Percentiles rank a stretch among this genome's conserved stretches.
These are phyloP conservation scores for Picea abies DNA, from an alignment of 83 land plant genomes.

Conservation along the genomic window DNA sequence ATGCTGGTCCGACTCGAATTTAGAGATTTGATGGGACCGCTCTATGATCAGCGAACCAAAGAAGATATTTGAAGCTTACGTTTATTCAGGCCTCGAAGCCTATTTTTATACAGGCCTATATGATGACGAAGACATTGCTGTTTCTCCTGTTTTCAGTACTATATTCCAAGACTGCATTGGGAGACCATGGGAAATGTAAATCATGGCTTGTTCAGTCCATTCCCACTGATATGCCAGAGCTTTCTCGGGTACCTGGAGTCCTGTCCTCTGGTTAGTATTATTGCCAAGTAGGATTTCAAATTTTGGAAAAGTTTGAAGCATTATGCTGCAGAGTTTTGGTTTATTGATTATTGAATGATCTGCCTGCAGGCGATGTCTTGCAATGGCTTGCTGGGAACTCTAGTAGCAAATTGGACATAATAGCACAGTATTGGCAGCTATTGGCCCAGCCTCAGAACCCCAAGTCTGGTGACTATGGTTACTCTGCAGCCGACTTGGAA, in stretches of 20 bases:
- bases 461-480: conserved; percentile 84
- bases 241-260: conserved; percentile 69
- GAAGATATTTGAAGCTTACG: no score
- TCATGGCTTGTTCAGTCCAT: conserved; percentile 91
- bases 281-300: no score
- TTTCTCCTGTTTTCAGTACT: no score
- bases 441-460: conserved; percentile 61
- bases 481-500: conserved; percentile 61
- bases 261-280: conserved; percentile 56
- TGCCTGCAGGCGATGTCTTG: conserved; percentile 64
- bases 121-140: no score
- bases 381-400: conserved; percentile 87
- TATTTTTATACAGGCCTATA: no score
- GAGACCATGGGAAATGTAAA: conserved; percentile 38
- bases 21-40: no score
- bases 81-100: no score
- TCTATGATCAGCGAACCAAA: no score
- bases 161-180: no score
- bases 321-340: no score
- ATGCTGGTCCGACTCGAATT: no score
- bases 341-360: neutral
- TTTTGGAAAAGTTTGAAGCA: no score
- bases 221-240: conserved; percentile 90
- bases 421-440: conserved; percentile 89
- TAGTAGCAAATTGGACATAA: conserved; percentile 52